Evolutionary conservation across 768 basidiomycete species (phyloP), one percentile per base, ranked within the genome.

Genomic region (Leccinum aurantiacum): DNA sequence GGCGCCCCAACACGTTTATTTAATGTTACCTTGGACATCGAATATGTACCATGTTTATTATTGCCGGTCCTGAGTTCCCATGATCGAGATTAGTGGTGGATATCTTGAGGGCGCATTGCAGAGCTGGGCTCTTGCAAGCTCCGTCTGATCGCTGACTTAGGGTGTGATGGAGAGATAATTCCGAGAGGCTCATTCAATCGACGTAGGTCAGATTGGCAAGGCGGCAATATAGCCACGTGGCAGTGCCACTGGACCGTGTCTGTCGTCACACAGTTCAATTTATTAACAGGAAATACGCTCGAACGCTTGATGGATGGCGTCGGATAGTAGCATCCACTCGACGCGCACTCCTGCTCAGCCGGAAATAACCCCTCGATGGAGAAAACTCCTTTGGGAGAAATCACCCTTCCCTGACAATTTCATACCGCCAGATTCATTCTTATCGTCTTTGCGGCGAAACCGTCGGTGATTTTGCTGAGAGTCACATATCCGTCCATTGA

Each of bases 361-460:
- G 25, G 50, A 29, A 24, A 53, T 72, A 75, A 70, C 68, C 41
- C 35, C 54, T 46, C 63, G 56, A 67, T 93, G 90, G 90, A 84
- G 85, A 71, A 87, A 84, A 67, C 81, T 88, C 41, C 82, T 94
- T n/a, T 94, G 91, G 91, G 88, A 85, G 73, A 76, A 69, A 56
- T 89, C 89, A 71, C 76, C 82, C 3, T 88, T 82, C 70, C 88
- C 91, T 31, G 95, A 97, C 75, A 94, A 95, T 72, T 86, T 93
- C 77, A 87, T 97, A 54, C 89, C 91, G 7, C 76, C 79, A 46
- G 77, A 73, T 6, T 80, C 85, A 6, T 97, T 97, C 75, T 80
- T 95, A 47, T 84, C 88, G 1, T 87, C 91, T 59, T 74, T 97
- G 65, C 81, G 84, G 67, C 87, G 77, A 71, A 95, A 95, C 73